A percentile compares a stretch with the other conserved stretches of the same genome.
Evolutionary conservation across 768 basidiomycete species (phyloP).

Genomic region (Kwoniella sp.): DNA sequence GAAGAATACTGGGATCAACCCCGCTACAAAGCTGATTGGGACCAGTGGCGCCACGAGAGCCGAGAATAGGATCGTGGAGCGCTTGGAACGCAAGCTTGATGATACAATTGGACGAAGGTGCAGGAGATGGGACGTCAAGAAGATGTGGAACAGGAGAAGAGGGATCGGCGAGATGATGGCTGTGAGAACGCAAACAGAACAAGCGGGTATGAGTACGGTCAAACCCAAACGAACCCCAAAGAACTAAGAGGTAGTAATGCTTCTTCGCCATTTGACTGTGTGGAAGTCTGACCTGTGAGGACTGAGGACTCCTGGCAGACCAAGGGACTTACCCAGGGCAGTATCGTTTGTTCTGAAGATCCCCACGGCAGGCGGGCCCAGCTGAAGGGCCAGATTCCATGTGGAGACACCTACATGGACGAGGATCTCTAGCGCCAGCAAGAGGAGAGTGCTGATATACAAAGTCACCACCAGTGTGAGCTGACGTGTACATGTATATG

Average conservation of each 20-base stretch:
- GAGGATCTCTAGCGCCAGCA: constrained; percentile 1
- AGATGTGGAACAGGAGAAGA: constrained; percentile 19
- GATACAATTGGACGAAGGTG: constrained; percentile 13
- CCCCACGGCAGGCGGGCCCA: not conserved
- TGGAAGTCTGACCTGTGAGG: no score
- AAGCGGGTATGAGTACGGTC: no score
- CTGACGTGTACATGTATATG: no score
- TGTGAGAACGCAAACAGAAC: not conserved
- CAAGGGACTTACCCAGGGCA: constrained; percentile 33
- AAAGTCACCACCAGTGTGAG: no score
- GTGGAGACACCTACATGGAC: not conserved
- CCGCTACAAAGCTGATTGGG: constrained; percentile 20
- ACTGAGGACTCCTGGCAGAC: no score
- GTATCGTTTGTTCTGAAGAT: constrained; percentile 18
- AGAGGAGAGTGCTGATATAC: constrained; percentile 1
- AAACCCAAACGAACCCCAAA: no score
- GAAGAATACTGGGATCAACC: constrained; percentile 26
- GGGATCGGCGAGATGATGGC: constrained; percentile 25
- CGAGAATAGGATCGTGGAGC: constrained; percentile 7
- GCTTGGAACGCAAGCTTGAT: not conserved
- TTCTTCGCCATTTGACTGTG: no score
- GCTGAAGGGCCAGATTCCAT: not conserved
- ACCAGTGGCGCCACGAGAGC: constrained; percentile 26
- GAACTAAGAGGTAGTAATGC: no score
- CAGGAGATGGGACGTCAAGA: constrained; percentile 20